These are phyloP conservation scores for Stentor roeselii DNA, from an alignment of 73 alveolate genomes.

Conservation along the genomic window DNA sequence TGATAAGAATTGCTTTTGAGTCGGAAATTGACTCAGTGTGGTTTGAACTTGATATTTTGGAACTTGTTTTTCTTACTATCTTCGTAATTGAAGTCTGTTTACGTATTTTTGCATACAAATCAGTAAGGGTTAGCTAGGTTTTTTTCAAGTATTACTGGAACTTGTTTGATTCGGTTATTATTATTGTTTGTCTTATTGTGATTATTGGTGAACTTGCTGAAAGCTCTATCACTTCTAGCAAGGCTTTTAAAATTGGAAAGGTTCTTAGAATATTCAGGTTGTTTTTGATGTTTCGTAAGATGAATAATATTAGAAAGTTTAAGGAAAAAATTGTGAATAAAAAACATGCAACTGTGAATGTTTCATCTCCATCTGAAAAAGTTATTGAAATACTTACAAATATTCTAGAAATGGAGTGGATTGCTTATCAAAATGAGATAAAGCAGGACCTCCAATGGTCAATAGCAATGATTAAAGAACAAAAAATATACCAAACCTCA, in stretches of 20 bases:
- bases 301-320: too few species aligned
- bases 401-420: background rate
- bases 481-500: background rate
- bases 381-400: background rate
- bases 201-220: background rate
- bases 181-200: background rate
- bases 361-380: background rate
- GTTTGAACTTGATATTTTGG: background rate
- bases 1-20: background rate
- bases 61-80: background rate
- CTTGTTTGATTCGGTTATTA: background rate
- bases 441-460: background rate
- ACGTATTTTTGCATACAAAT: background rate
- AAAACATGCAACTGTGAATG: background rate
- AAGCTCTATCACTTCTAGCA: background rate
- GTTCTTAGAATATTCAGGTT: background rate
- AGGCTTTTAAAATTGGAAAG: background rate
- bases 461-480: background rate
- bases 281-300: background rate
- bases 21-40: background rate
- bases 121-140: background rate
- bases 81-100: background rate
- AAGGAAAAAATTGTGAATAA: background rate
- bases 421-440: background rate
- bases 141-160: background rate